Conservation (phyloP, 139 green algal genomes). For the Chlorella sp. region DNA sequence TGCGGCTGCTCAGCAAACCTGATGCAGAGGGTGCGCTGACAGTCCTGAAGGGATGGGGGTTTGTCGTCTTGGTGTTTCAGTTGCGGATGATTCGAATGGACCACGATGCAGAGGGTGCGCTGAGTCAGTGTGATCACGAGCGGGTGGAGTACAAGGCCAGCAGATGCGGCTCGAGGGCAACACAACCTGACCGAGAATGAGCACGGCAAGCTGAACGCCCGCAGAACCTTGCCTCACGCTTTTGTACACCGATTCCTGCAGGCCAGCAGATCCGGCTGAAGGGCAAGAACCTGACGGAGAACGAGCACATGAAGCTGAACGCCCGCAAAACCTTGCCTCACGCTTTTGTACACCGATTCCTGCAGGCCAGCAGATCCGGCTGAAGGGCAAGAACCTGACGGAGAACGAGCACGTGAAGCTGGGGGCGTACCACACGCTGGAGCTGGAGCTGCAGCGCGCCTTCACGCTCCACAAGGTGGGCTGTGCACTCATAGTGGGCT, state of each 20-base stretch:
- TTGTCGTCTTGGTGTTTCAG: no score
- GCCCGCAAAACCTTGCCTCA: no score
- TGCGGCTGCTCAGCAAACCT: not conserved
- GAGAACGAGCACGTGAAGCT: constrained; percentile 94
- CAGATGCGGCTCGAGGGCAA: not conserved
- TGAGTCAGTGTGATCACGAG: no score
- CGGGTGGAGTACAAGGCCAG: no score
- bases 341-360: not conserved
- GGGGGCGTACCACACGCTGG: constrained; percentile 94
- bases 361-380: constrained; percentile 60
- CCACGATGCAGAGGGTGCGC: constrained; percentile 88
- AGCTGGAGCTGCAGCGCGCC: constrained; percentile 81
- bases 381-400: constrained; percentile 71
- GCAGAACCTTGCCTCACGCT: no score
- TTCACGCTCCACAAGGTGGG: constrained; percentile 72
- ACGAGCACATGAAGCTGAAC: constrained; percentile 92
- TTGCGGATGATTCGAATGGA: constrained; percentile 79
- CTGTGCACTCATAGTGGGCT: not conserved
- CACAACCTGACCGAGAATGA: constrained; percentile 72
- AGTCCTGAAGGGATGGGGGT: no score
- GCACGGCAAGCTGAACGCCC: constrained; percentile 91
- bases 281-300: constrained; percentile 77
- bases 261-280: constrained; percentile 68
- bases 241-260: constrained; percentile 15
- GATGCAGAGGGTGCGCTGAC: no score